Evolutionary conservation across 129 eudicot species (phyloP).

Genomic region (Flaveria brownii): DNA sequence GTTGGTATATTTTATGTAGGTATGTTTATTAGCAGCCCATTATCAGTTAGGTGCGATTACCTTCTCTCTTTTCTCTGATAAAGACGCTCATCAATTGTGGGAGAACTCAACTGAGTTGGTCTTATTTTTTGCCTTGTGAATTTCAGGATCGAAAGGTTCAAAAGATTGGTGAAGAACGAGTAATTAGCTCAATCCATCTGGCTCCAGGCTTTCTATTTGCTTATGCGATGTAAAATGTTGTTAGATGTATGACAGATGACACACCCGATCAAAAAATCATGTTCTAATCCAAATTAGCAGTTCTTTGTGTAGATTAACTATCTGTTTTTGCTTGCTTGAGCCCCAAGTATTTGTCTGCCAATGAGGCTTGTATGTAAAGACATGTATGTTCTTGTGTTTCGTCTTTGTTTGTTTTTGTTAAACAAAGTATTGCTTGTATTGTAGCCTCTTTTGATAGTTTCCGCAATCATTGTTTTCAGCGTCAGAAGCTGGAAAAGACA

Average conservation of each 20-base stretch:
- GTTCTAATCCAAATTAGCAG: conserved; percentile 11
- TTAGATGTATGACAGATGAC: conserved; percentile 12
- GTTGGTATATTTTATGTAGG: conserved; percentile 26
- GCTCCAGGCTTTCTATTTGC: conserved; percentile 17
- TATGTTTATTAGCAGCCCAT: not conserved
- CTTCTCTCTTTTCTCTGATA: not conserved
- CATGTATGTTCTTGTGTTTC: not conserved
- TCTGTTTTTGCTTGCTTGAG: not conserved
- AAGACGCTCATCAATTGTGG: not conserved
- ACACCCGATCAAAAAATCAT: not conserved
- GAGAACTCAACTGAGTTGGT: not conserved
- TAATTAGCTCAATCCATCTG: conserved; percentile 10
- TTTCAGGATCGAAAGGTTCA: conserved; percentile 19
- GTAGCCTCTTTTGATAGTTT: too few species aligned
- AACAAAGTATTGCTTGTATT: not conserved
- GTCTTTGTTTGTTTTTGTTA: too few species aligned
- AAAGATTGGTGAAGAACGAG: not conserved
- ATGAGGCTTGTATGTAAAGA: not conserved
- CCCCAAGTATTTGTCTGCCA: not conserved
- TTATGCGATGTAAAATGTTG: conserved; percentile 5
- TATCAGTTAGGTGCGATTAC: not conserved
- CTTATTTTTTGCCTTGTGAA: conserved; percentile 12
- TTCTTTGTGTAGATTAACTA: conserved; percentile 1
- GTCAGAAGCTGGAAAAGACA: not conserved
- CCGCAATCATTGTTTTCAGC: too few species aligned